Percentiles rank a stretch among this genome's conserved stretches.
Conservation (phyloP, 352 stramenopile genomes). For the Pythium rishiriense region DNA sequence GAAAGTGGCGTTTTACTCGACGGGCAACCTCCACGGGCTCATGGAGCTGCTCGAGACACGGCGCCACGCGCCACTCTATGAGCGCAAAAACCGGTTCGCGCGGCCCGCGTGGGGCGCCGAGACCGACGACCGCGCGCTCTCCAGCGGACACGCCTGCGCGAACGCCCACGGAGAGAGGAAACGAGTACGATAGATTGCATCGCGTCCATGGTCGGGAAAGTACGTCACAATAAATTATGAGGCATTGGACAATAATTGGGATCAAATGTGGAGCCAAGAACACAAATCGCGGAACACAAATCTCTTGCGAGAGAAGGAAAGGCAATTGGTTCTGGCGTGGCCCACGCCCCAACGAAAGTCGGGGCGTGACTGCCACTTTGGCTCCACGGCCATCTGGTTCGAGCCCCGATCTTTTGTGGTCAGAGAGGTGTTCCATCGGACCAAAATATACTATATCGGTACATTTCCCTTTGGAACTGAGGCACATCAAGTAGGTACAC, state of each 20-base stretch:
- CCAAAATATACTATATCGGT: neutral
- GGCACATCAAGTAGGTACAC: neutral
- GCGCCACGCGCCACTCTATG: slow-evolving; percentile 22
- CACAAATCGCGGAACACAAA: neutral
- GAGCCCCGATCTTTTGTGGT: neutral
- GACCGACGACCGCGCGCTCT: neutral
- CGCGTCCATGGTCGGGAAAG: neutral
- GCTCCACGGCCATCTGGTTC: neutral
- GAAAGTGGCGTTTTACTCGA: slow-evolving; percentile 36
- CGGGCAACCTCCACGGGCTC: slow-evolving; percentile 30
- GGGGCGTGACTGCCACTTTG: neutral
- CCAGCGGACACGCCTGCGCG: neutral
- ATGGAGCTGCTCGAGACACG: slow-evolving; percentile 28
- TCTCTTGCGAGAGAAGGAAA: neutral
- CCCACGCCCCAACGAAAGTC: neutral
- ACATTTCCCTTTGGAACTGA: neutral
- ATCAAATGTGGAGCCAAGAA: neutral
- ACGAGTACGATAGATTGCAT: neutral
- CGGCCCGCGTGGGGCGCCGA: slow-evolving; percentile 3
- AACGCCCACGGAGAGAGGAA: neutral
- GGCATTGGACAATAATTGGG: neutral
- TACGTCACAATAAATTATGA: neutral
- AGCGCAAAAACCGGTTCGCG: slow-evolving; percentile 29
- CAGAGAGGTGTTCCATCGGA: slow-evolving; percentile 5
- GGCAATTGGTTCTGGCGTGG: neutral